Base-by-base conservation (phyloP, 768 basidiomycete genomes). In the Collybia sp. region DNA sequence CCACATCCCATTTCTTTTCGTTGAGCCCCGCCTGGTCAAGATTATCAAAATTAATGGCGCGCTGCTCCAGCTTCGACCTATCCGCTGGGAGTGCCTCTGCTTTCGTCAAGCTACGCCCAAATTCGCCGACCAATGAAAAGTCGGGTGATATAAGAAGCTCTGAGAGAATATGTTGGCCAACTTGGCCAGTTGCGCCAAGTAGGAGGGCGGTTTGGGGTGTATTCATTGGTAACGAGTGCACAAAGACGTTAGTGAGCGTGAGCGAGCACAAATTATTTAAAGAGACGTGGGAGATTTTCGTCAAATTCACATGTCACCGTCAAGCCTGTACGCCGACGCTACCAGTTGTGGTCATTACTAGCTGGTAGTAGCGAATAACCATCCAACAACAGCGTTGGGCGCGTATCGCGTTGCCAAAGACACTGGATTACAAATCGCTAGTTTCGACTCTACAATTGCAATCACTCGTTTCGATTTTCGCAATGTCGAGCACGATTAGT, bases 171-270 rank as follows among this genome's bases (percentile, higher is more conserved):
- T 74, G 64, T 34, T 72, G 75, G 30, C 89, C 89, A 2, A 73
- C 73, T 42, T 80, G 80, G 42, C 89, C 89, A 1, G 88, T 89
- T 1, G 80, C 82, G 15, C 89, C 89, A 36, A 92, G 53, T 16
- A 92, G 66, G 46, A 91, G 75, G n/a, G 88, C 86, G 12, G 79
- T 68, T 55, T 65, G 54, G n/a, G 58, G 52, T 44, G 57, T 54
- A 52, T 45, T 45, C 6, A 15, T 33, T 31, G 40, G 15, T 51
- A 11, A 42, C n/a, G n/a, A n/a, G n/a, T n/a, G n/a, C n/a, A n/a
- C n/a, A n/a, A 25, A 4, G 25, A 25, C 8, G 8, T 25, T 25
- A 25, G 8, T 25, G 25, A 8, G 8, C 8, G 25, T n/a, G n/a
- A n/a, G n/a, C n/a, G n/a, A n/a, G n/a, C n/a, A n/a, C n/a, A n/a